Base-by-base conservation (phyloP, 2,329 filamentous ascomycete species). In the Claviceps digitariae region DNA sequence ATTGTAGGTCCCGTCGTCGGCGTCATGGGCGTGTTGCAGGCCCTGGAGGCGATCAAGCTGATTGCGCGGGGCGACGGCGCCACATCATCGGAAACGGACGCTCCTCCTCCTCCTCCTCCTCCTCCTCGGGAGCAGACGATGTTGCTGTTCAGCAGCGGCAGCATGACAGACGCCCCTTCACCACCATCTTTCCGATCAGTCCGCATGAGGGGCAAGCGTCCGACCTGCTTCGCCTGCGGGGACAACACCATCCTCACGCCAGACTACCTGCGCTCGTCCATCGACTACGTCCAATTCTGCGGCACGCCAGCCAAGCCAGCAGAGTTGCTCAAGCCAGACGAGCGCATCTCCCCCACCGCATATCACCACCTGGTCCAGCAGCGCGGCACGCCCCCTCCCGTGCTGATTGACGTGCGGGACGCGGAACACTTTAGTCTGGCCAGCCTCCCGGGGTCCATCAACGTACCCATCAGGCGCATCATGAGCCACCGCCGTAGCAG, bases 1-100 rank as follows among this genome's bases (percentile, higher is more conserved):
- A 90, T 98, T 9, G 63, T 98, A 1, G 93, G 93, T 0, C 90
- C 93, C 0, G 90, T 96, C 0, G 93, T 98, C 0, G 93, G 93
- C 0, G 77, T 83, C 0, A 96, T 98, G 88, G 93, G 93, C 8
- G 83, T 95, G 0, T 70, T 97, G 53, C 93, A 97, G 71, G 91
- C 93, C 0, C 73, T 95, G 1, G 90, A 97, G 69, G 83, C 88
- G 0, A 83, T 97, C 62, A 93, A 94, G 65, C 67, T 96, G n/a
- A 75, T 96, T 17, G 76, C 80, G 0, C 62, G 71, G 31, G 65
- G 62, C 3, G 61, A 61, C 6, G 55, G 62, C 9, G 62, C 65
- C n/a, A 17, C 25, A 4, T 9, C 10, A 15, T 10, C 17, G 5
- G 13, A 31, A 15, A 20, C 23, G 0, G 51, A 52, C 7, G 57